Percentiles rank a stretch among this genome's conserved stretches.
These are phyloP conservation scores for Penicillium lividum DNA, from an alignment of 495 filamentous ascomycete species.

Conservation along the genomic window DNA sequence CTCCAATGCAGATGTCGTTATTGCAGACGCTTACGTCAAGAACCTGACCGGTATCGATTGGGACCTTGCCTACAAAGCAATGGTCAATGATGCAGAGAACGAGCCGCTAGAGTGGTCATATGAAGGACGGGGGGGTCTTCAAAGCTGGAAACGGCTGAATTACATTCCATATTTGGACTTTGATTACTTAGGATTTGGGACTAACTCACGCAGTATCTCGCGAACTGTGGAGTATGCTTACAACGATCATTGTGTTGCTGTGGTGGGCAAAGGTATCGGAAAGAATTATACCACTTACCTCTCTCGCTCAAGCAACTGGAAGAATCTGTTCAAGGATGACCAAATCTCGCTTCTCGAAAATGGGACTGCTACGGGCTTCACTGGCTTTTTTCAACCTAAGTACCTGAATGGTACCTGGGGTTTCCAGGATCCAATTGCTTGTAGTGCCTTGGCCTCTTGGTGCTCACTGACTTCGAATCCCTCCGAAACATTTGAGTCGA, in stretches of 20 bases:
- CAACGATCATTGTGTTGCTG: conserved; percentile 70
- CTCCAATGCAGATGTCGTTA: conserved; percentile 72
- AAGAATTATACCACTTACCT: conserved; percentile 63
- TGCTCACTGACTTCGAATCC: conserved; percentile 67
- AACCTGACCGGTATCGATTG: conserved; percentile 66
- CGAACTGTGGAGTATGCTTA: conserved; percentile 77
- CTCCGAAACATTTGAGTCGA: conserved; percentile 69
- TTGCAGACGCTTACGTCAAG: conserved; percentile 71
- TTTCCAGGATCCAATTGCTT: conserved; percentile 69
- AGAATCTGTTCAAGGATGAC: conserved; percentile 64
- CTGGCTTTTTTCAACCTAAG: conserved; percentile 68
- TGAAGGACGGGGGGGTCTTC: conserved; percentile 67
- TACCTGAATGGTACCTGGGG: conserved; percentile 67
- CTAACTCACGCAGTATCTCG: conserved; percentile 69
- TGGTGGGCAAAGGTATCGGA: conserved; percentile 57
- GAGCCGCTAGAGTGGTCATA: conserved; percentile 73
- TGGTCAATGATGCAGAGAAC: conserved; percentile 76
- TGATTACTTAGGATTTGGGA: conserved; percentile 67
- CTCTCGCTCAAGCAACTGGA: conserved; percentile 63
- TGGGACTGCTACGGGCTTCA: conserved; percentile 61
- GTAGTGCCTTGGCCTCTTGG: conserved; percentile 53
- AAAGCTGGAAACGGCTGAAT: conserved; percentile 65
- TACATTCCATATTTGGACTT: conserved; percentile 73
- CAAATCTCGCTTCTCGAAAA: conserved; percentile 56
- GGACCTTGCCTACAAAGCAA: conserved; percentile 66